These are phyloP conservation scores for Quercus lobata DNA, from an alignment of 331 rosid genomes.

Conservation along the genomic window DNA sequence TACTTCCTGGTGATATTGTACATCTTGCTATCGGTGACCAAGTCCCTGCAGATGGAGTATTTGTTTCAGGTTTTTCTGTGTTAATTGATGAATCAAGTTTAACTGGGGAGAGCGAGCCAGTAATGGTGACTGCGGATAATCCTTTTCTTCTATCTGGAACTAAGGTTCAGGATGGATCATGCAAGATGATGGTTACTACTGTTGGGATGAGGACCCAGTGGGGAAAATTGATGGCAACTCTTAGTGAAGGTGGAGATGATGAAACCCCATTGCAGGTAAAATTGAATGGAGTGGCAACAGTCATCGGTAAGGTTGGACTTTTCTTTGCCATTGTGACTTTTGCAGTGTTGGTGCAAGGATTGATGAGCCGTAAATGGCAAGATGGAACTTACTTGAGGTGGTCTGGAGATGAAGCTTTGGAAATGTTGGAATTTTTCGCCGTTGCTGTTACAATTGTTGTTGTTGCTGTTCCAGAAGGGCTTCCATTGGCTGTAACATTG, in stretches of 20 bases:
- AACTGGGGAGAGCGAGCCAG: constrained; percentile 97
- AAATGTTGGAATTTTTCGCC: constrained; percentile 78
- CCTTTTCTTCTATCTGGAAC: constrained; percentile 97
- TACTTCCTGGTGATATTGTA: constrained; percentile 94
- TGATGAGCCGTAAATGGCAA: constrained; percentile 47
- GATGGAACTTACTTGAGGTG: constrained; percentile 68
- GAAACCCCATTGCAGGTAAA: constrained; percentile 98
- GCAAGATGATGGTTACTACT: constrained; percentile 87
- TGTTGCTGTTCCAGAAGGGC: constrained; percentile 96
- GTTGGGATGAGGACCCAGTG: constrained; percentile 99
- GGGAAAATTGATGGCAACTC: constrained; percentile 98
- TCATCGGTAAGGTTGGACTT: constrained; percentile 89
- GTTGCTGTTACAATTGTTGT: constrained; percentile 93
- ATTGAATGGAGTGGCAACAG: constrained; percentile 94
- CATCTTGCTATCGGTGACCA: constrained; percentile 93
- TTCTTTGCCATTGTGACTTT: constrained; percentile 82
- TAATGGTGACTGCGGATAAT: constrained; percentile 60
- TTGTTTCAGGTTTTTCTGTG: constrained; percentile 86
- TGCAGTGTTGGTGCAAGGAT: constrained; percentile 77
- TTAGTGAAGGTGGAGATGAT: constrained; percentile 94
- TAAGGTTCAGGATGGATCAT: constrained; percentile 93
- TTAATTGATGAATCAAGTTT: constrained; percentile 87
- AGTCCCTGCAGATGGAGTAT: constrained; percentile 96
- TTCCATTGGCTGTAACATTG: constrained; percentile 90
- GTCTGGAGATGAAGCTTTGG: constrained; percentile 80